phyloP scores from a whole-genome alignment of 2,329 filamentous ascomycete species.

The Pseudogymnoascus sp. region DNA sequence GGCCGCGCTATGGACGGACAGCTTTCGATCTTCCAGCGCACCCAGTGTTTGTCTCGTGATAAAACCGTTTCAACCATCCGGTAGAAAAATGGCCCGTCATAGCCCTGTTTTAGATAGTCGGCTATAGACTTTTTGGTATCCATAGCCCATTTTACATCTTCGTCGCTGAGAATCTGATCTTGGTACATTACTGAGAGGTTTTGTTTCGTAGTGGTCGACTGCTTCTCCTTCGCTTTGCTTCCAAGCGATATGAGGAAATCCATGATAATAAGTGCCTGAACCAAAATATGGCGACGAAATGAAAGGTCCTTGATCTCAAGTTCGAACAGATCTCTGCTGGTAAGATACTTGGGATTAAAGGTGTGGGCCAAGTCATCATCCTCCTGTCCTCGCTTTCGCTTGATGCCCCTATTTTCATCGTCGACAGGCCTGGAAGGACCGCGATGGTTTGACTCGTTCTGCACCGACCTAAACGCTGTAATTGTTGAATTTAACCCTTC shows the following conservation, averaged over 20 bases:
- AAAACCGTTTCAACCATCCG: conserved; percentile 96
- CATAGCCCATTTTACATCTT: conserved; percentile 83
- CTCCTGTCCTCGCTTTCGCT: conserved; percentile 62
- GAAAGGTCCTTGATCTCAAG: conserved; percentile 94
- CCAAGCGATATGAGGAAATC: conserved; percentile 94
- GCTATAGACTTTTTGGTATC: conserved; percentile 73
- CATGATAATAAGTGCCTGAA: conserved; percentile 88
- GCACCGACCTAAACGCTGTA: conserved; percentile 67
- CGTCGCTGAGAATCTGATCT: conserved; percentile 67
- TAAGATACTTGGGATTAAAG: conserved; percentile 97
- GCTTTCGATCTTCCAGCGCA: conserved; percentile 93
- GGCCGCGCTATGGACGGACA: conserved; percentile 80
- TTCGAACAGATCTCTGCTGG: conserved; percentile 92
- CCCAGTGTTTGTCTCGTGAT: conserved; percentile 96
- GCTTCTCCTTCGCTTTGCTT: conserved; percentile 70
- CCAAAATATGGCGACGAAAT: conserved; percentile 87
- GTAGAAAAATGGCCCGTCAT: conserved; percentile 86
- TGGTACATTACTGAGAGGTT: conserved; percentile 81
- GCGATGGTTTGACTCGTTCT: conserved; percentile 39
- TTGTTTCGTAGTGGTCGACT: conserved; percentile 55
- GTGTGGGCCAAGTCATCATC: conserved; percentile 59
- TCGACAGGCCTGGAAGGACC: conserved; percentile 47
- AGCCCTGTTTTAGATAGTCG: conserved; percentile 71
- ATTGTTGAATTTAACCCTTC: conserved; percentile 55
- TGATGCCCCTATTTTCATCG: conserved; percentile 57